phyloP scores from a whole-genome alignment of 1,284 basidiomycete genomes.

The Puccinia novopanici region DNA sequence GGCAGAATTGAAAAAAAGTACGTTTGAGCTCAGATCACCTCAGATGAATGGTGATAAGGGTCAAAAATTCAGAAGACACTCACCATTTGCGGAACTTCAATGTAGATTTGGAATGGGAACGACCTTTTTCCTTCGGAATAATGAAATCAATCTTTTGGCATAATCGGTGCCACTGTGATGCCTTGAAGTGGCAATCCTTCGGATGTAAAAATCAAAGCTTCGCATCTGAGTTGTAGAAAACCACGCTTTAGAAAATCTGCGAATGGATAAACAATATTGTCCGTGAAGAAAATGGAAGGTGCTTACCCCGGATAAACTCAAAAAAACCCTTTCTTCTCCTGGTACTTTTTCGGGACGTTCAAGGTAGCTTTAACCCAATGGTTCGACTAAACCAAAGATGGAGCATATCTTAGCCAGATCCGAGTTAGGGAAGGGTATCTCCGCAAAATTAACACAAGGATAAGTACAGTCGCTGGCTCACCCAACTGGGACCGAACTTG shows the following conservation, averaged over 20 bases:
- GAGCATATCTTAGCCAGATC: background rate
- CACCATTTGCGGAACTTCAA: slow-evolving; percentile 66
- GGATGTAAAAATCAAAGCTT: slow-evolving; percentile 82
- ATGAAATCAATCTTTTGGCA: slow-evolving; percentile 93
- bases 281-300: slow-evolving; percentile 32
- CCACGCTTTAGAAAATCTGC: background rate
- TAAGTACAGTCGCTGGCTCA: background rate
- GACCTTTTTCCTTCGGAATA: slow-evolving; percentile 70
- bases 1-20: slow-evolving; percentile 59
- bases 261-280: background rate
- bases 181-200: slow-evolving; percentile 81
- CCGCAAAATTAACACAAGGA: background rate
- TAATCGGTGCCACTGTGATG: slow-evolving; percentile 82
- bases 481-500: slow-evolving; percentile 48
- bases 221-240: slow-evolving; percentile 53
- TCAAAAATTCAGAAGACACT: background rate
- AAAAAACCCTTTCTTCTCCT: slow-evolving; percentile 88
- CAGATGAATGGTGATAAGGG: background rate
- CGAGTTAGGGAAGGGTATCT: background rate
- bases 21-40: background rate
- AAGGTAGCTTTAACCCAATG: slow-evolving; percentile 90
- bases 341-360: slow-evolving; percentile 73
- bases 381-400: slow-evolving; percentile 61
- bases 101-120: slow-evolving; percentile 65
- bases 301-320: slow-evolving; percentile 90